A percentile compares a stretch with the other conserved stretches of the same genome.
Evolutionary conservation across 2,329 filamentous ascomycete species (phyloP).

Genomic region (Grosmannia penicillata): DNA sequence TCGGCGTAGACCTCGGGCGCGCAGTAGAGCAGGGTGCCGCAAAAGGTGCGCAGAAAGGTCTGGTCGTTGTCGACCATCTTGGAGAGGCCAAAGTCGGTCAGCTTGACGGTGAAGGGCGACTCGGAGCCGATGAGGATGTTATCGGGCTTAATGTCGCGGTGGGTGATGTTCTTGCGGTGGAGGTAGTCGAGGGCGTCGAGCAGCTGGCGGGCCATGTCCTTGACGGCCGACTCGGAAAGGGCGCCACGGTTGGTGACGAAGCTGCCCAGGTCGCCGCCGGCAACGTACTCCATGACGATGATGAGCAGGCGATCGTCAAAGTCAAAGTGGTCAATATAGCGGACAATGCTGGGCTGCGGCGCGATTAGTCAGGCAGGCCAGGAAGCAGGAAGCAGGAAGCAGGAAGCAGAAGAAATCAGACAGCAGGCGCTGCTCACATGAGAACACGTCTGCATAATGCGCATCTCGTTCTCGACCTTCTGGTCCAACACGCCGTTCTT

Average conservation of each 20-base stretch:
- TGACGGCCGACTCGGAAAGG: constrained; percentile 54
- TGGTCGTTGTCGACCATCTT: constrained; percentile 85
- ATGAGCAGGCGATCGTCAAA: constrained; percentile 74
- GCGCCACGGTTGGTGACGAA: constrained; percentile 47
- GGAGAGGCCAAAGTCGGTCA: constrained; percentile 92
- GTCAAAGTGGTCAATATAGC: constrained; percentile 80
- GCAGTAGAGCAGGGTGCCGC: constrained; percentile 88
- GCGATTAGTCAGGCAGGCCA: neutral
- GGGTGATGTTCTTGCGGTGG: constrained; percentile 78
- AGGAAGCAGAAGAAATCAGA: neutral
- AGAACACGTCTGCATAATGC: constrained; percentile 73
- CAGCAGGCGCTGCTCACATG: constrained; percentile 47
- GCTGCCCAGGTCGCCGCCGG: constrained; percentile 67
- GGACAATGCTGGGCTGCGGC: constrained; percentile 69
- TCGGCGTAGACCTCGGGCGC: constrained; percentile 90
- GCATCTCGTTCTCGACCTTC: constrained; percentile 94
- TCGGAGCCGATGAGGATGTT: constrained; percentile 75
- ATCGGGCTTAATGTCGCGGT: constrained; percentile 97
- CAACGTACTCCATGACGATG: constrained; percentile 91
- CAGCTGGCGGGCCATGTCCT: constrained; percentile 60
- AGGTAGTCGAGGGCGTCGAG: constrained; percentile 74
- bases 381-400: neutral
- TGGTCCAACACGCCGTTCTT: constrained; percentile 82
- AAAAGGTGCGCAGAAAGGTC: constrained; percentile 91
- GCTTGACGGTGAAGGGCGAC: constrained; percentile 66